Evolutionary conservation across 2,329 filamentous ascomycete genomes (phyloP), one percentile per base, ranked within the genome.

Genomic region (Cytospora schulzeri): DNA sequence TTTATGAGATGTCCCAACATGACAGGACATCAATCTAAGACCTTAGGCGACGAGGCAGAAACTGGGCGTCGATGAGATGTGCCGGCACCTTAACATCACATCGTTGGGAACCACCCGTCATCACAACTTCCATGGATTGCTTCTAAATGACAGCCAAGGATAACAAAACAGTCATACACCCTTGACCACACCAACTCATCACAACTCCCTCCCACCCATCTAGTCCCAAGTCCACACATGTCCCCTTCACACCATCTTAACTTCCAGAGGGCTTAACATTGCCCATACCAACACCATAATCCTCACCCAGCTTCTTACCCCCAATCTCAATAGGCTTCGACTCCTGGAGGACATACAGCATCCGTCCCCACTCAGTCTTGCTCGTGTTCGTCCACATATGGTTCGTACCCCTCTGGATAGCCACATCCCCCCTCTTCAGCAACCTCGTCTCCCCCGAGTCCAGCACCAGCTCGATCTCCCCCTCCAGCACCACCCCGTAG

Each of bases 401-500:
- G 71, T 77, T 78, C 22, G 80, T 81, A 6, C 73, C 80, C 53
- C 81, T 71, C 71, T 84, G 81, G n/a, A 84, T 76, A 17, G 77
- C 75, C 33, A 81, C 73, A 69, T 84, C 82, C 1, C 82, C 82
- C 22, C 76, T 72, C 63, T 74, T 72, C 73, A 85, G 70, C 7
- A 74, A 45, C 45, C 75, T 73, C 62, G 67, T 75, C 65, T 81
- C 80, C 15, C 80, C 81, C 22, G 75, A 76, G 67, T 84, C 82
- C 22, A 84, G 70, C 24, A 78, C 67, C 71, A 83, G 74, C 69
- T 83, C 81, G 54, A 84, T 70, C 69, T 78, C 74, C 1, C 82
- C 82, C 67, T 83, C 80, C 4, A 84, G 68, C 17, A 84, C 78
- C 28, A 83, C 75, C 1, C 81, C 81, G 66, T 80, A 83, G 68